Percentiles rank a stretch among this genome's conserved stretches.
Conservation (phyloP, 208 protist genomes). For the Lotmaria passim region DNA sequence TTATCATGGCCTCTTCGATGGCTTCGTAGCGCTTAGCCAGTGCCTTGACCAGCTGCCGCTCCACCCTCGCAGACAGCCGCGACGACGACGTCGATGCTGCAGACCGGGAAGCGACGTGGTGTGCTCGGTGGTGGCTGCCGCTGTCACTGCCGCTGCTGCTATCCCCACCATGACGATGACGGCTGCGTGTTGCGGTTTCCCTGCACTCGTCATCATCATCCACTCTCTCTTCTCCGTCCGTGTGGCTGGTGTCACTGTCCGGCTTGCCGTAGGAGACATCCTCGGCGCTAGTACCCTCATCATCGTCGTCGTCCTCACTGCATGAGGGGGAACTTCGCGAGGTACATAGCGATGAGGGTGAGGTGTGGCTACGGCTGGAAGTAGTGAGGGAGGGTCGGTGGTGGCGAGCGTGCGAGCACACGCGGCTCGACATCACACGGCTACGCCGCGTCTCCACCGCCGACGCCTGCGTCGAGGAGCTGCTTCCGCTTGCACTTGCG, state of each 20-base stretch:
- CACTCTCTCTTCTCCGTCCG: too few relatives aligned
- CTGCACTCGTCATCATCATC: not conserved
- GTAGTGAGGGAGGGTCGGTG: not conserved
- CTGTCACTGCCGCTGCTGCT: not conserved
- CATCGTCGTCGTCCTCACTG: not conserved
- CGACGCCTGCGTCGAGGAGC: not conserved
- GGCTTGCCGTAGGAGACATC: too few relatives aligned
- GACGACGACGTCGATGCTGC: constrained; percentile 3
- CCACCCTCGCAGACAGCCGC: not conserved
- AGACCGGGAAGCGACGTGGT: not conserved
- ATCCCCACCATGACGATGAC: not conserved
- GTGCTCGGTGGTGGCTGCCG: not conserved
- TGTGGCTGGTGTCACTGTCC: too few relatives aligned
- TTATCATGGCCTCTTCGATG: constrained; percentile 69
- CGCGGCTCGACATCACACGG: not conserved
- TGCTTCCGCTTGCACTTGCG: not conserved
- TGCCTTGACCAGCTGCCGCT: constrained; percentile 2
- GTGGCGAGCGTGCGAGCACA: constrained; percentile 4
- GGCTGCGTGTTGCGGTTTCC: not conserved
- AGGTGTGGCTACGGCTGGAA: not conserved
- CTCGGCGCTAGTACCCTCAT: too few relatives aligned
- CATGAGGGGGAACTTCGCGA: too few relatives aligned
- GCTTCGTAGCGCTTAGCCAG: constrained; percentile 46
- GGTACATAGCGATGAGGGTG: constrained; percentile 18
- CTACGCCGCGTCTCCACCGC: not conserved